phyloP scores from a whole-genome alignment of 2,329 filamentous ascomycete genomes.

The Xylariaceae sp. region DNA sequence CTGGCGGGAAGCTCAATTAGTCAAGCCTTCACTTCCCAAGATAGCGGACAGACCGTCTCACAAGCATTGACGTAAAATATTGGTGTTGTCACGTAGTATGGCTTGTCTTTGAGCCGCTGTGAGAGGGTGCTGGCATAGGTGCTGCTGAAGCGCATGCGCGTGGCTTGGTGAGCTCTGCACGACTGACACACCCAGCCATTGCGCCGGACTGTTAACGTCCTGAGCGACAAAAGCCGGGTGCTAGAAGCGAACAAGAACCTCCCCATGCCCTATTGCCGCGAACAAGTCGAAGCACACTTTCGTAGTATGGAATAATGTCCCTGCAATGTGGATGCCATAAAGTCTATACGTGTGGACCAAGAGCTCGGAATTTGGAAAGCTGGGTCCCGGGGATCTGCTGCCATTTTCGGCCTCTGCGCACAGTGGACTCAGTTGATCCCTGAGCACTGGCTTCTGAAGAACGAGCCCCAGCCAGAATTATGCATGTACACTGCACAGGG shows the following conservation, averaged over 20 bases:
- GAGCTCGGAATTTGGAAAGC: too few species aligned
- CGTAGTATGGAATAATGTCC: not conserved
- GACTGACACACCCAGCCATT: constrained; percentile 38
- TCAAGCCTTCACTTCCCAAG: not conserved
- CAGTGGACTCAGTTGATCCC: too few species aligned
- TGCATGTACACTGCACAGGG: too few species aligned
- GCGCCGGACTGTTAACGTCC: constrained; percentile 14
- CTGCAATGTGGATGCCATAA: too few species aligned
- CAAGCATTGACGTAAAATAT: constrained; percentile 99
- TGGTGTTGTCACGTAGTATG: constrained; percentile 93
- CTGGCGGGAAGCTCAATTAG: constrained; percentile 51
- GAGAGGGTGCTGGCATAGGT: not conserved
- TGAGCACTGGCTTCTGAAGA: too few species aligned
- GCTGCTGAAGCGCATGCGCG: constrained; percentile 29
- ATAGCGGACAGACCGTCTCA: constrained; percentile 46
- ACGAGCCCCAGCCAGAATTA: too few species aligned
- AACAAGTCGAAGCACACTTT: not conserved
- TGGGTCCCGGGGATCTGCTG: too few species aligned
- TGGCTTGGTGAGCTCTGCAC: constrained; percentile 28
- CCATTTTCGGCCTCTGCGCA: too few species aligned
- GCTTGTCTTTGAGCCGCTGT: constrained; percentile 59
- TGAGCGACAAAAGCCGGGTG: constrained; percentile 26
- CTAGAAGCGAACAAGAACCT: constrained; percentile 26
- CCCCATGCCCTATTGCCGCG: constrained; percentile 28
- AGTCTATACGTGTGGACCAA: too few species aligned